Evolutionary conservation across 768 basidiomycete genomes (phyloP).

Genomic region (Agrocybe pediades): DNA sequence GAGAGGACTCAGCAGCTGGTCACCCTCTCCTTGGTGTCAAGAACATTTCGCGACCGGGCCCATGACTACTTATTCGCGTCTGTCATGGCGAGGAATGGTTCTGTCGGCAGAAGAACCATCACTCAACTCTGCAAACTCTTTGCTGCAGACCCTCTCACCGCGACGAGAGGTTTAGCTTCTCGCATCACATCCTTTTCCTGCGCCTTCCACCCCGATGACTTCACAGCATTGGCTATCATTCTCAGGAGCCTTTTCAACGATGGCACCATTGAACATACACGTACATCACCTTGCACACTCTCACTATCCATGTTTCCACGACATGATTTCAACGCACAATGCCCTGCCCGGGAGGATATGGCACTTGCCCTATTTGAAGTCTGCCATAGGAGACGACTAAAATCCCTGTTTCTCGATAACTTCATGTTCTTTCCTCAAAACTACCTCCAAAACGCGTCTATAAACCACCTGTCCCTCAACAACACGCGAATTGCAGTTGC

Average conservation of each 20-base stretch:
- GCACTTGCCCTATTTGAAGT: neutral
- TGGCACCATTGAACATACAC: neutral
- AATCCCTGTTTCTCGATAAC: neutral
- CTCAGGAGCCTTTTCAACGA: neutral
- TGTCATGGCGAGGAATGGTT: neutral
- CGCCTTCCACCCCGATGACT: neutral
- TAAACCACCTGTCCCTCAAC: neutral
- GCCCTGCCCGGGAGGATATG: neutral
- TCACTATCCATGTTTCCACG: neutral
- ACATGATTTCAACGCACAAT: neutral
- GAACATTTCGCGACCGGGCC: neutral
- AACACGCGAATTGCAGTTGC: neutral
- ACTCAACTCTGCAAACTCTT: neutral
- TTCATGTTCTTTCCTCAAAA: neutral
- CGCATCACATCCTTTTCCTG: neutral
- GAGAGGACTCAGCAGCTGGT: neutral
- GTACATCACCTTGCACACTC: neutral
- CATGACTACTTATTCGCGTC: neutral
- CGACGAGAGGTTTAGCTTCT: neutral
- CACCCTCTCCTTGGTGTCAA: neutral
- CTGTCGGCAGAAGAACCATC: neutral
- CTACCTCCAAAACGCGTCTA: neutral
- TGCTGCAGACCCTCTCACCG: neutral
- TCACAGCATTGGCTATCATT: neutral
- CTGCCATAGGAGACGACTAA: neutral